Conservation (phyloP, 495 filamentous ascomycete genomes). For the Penicillium tannophilum region DNA sequence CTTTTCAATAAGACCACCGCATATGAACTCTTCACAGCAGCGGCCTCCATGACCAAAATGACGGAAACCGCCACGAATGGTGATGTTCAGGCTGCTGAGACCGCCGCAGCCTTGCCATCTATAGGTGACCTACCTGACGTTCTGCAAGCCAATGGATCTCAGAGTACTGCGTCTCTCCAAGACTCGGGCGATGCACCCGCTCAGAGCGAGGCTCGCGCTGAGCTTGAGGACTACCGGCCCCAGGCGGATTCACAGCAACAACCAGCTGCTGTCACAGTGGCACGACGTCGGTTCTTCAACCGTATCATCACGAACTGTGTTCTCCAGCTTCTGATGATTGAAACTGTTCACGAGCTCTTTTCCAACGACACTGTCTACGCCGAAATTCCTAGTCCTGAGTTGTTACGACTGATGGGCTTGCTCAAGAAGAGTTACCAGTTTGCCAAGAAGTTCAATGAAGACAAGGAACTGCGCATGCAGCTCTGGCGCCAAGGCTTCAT, state of each 20-base stretch:
- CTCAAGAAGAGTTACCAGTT: conserved; percentile 95
- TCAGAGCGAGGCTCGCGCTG: conserved; percentile 40
- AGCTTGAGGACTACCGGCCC: conserved; percentile 89
- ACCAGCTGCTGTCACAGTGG: conserved; percentile 86
- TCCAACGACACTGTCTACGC: conserved; percentile 95
- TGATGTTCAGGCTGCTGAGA: conserved; percentile 31
- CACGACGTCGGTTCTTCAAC: conserved; percentile 96
- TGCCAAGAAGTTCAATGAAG: conserved; percentile 93
- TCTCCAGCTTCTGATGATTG: conserved; percentile 96
- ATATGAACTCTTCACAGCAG: conserved; percentile 88
- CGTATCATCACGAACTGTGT: conserved; percentile 99
- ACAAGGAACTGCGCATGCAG: conserved; percentile 92
- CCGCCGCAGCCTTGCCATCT: conserved; percentile 20
- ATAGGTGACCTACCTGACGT: conserved; percentile 45
- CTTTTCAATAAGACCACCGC: conserved; percentile 94
- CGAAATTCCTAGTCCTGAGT: conserved; percentile 83
- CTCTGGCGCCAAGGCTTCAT: conserved; percentile 98
- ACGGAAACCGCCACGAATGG: conserved; percentile 35
- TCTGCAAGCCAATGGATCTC: conserved; percentile 64
- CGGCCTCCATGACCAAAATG: conserved; percentile 55
- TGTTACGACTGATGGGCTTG: conserved; percentile 89
- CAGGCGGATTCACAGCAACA: conserved; percentile 69
- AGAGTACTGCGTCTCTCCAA: conserved; percentile 40
- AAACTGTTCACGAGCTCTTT: conserved; percentile 97
- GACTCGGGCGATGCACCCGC: conserved; percentile 43